These are phyloP conservation scores for Coemansia sp. DNA, from an alignment of 192 early-diverging fungal genomes.

Conservation along the genomic window DNA sequence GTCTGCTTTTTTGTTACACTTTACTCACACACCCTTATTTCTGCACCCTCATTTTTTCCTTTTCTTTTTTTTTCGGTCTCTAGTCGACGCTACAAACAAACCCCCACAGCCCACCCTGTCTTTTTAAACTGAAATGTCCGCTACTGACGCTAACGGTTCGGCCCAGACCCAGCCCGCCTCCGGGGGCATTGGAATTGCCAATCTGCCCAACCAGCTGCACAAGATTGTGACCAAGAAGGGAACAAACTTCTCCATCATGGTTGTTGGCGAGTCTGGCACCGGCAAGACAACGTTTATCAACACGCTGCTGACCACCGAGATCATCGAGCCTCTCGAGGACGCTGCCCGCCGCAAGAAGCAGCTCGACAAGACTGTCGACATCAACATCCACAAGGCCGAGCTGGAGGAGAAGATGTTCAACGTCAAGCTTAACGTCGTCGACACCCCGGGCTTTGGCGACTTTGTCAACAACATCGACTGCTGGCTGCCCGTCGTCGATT, in stretches of 20 bases:
- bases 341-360: slow-evolving; percentile 82
- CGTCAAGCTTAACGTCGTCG: slow-evolving; percentile 92
- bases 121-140: slow-evolving; percentile 35
- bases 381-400: slow-evolving; percentile 97
- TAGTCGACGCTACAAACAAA: slow-evolving; percentile 3
- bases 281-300: slow-evolving; percentile 99
- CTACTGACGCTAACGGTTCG: slow-evolving; percentile 41
- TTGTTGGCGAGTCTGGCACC: slow-evolving; percentile 94
- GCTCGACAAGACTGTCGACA: slow-evolving; percentile 93
- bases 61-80: not conserved
- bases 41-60: not conserved
- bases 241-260: slow-evolving; percentile 94
- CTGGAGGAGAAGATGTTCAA: slow-evolving; percentile 99
- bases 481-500: slow-evolving; percentile 97
- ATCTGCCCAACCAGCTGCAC: slow-evolving; percentile 98
- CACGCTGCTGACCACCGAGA: slow-evolving; percentile 93
- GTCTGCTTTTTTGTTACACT: slow-evolving; percentile 12
- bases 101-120: slow-evolving; percentile 9
- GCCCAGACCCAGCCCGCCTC: slow-evolving; percentile 36
- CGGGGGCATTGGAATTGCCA: slow-evolving; percentile 91
- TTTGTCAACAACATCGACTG: slow-evolving; percentile 93
- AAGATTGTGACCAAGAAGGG: slow-evolving; percentile 97
- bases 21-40: slow-evolving; percentile 11
- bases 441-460: slow-evolving; percentile 87
- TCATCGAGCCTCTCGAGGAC: slow-evolving; percentile 88